Conservation (phyloP, 2,329 filamentous ascomycete genomes). For the Monilinia aucupariae region DNA sequence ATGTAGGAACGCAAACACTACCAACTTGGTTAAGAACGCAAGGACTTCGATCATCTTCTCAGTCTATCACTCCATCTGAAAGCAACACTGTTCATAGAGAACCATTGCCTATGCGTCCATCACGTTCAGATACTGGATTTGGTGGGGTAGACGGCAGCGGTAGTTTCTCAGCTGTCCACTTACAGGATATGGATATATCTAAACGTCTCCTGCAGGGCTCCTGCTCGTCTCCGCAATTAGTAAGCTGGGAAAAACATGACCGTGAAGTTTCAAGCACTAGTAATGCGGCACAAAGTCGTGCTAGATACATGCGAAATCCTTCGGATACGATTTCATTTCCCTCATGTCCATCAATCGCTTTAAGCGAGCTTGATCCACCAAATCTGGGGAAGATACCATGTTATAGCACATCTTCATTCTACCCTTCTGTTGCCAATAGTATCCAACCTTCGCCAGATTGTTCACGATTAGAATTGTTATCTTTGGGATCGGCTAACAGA, state of each 20-base stretch:
- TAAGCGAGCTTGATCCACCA: slow-evolving; percentile 26
- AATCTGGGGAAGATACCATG: slow-evolving; percentile 24
- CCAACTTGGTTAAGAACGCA: slow-evolving; percentile 25
- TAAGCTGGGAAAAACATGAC: slow-evolving; percentile 22
- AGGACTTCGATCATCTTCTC: slow-evolving; percentile 25
- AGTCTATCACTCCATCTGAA: slow-evolving; percentile 20
- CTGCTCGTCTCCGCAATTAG: slow-evolving; percentile 27
- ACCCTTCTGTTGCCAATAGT: slow-evolving; percentile 25
- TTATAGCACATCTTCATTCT: slow-evolving; percentile 26
- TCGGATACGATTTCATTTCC: slow-evolving; percentile 22
- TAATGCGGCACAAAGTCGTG: slow-evolving; percentile 19
- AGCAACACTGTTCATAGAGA: slow-evolving; percentile 9
- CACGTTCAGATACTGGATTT: slow-evolving; percentile 22
- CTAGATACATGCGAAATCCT: slow-evolving; percentile 22
- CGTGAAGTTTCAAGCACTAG: slow-evolving; percentile 23
- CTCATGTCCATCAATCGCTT: slow-evolving; percentile 12
- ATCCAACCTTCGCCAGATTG: slow-evolving; percentile 26
- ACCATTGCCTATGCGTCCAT: slow-evolving; percentile 10
- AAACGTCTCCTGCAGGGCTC: slow-evolving; percentile 27
- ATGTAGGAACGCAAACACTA: slow-evolving; percentile 15
- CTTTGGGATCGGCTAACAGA: slow-evolving; percentile 17
- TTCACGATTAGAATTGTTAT: slow-evolving; percentile 25
- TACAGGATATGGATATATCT: slow-evolving; percentile 34
- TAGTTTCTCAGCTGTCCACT: slow-evolving; percentile 22
- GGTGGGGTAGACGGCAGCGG: slow-evolving; percentile 31